Base-by-base conservation (phyloP, 345 rosid genomes). In the Lepidium aucheri region DNA sequence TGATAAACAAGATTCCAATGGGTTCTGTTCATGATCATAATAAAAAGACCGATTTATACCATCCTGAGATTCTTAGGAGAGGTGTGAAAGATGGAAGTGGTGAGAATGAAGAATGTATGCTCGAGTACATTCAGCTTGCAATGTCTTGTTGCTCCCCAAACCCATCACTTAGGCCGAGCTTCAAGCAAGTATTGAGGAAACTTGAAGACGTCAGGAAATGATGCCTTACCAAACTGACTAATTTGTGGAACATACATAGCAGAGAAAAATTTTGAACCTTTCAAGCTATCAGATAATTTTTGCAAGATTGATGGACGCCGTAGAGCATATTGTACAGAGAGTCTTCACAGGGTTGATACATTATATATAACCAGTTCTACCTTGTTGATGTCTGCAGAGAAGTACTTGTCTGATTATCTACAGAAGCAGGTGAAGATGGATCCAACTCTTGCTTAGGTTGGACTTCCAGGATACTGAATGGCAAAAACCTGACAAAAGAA, bases 71-170 rank as follows among this genome's bases (percentile, higher is more conserved):
- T 44, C 63, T 62, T 35, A 63, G 46, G 4, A 61, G 62, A 22
- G 40, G 50, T 55, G 78, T 67, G 73, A 65, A 51, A 36, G 82
- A 69, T 60, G 72, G 49, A 5, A 35, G 0, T 9, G 68, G 76
- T 2, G 85, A 84, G 32, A 67, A 80, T 9, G 87, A 89, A 79
- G 93, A 84, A 62, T 43, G 74, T 65, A 67, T 87, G 13, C 77
- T 81, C 6, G 76, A 81, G 61, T 82, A 82, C 72, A 75, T 86
- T 74, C 87, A 87, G 73, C 81, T 92, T 57, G 93, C 98, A 3
- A 68, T 92, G 82, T 74, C 90, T 58, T 89, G 96, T 59, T 87
- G 90, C 74, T 89, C 98, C 47, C 86, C 85, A 67, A 80, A 83
- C 0, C 95, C 94, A 73, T 79, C 91, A 44, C 82, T 85, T 38